Evolutionary conservation across 768 basidiomycete genomes (phyloP).

Genomic region (Pholiota microspora): DNA sequence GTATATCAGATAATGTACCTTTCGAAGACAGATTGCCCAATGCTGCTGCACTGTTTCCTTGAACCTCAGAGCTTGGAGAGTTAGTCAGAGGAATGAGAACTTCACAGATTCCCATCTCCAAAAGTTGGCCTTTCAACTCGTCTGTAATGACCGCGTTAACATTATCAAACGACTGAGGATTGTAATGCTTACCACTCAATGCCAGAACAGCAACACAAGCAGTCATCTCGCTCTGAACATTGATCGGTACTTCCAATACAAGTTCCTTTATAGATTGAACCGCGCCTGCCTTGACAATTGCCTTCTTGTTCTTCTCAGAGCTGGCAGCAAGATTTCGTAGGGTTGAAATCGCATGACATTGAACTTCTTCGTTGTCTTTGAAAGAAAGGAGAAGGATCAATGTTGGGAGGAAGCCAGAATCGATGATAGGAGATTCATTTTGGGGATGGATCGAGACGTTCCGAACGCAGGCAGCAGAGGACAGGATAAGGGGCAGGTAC

Average conservation of each 20-base stretch:
- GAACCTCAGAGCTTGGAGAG: conserved; percentile 95
- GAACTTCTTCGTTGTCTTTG: conserved; percentile 99
- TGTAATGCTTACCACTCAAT: conserved; percentile 72
- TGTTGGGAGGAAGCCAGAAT: conserved; percentile 94
- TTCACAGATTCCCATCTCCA: conserved; percentile 98
- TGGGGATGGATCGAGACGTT: conserved; percentile 98
- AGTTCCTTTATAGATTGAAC: conserved; percentile 96
- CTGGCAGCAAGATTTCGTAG: conserved; percentile 95
- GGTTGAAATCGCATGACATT: conserved; percentile 98
- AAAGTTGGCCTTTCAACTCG: conserved; percentile 91
- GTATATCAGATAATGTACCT: conserved; percentile 41
- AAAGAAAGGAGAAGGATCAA: conserved; percentile 95
- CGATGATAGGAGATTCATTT: conserved; percentile 99
- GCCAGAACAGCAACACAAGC: conserved; percentile 97
- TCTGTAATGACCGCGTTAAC: conserved; percentile 48
- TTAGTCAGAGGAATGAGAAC: conserved; percentile 96
- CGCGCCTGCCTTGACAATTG: conserved; percentile 97
- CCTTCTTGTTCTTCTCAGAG: conserved; percentile 96
- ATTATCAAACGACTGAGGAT: not conserved
- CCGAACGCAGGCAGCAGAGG: conserved; percentile 96
- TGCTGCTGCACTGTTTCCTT: conserved; percentile 97
- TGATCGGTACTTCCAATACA: conserved; percentile 91
- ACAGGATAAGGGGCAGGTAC: conserved; percentile 96
- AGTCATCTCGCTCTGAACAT: conserved; percentile 99
- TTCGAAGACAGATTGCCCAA: conserved; percentile 97